Base-by-base conservation (phyloP, 176 grass and related monocot genomes). In the Cenchrus purpureus region DNA sequence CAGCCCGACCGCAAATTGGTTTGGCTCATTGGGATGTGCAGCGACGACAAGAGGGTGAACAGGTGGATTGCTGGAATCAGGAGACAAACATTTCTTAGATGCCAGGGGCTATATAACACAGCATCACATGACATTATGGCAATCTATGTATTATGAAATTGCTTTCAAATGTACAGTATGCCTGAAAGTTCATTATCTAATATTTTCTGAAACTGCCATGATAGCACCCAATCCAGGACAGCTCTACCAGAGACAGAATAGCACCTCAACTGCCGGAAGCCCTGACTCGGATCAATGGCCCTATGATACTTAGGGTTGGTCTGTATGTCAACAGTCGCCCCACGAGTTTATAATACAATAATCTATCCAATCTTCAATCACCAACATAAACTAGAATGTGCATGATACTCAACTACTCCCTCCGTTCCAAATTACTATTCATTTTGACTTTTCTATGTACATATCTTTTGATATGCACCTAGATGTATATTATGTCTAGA, bases 1-100 rank as follows among this genome's bases (percentile, higher is more conserved):
- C 73, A 95, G 86, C 52, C 96, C 96, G 3, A 98, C 79, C 28
- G 96, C 96, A 17, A 98, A 98, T 75, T 98, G 96, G 86, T 92
- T 95, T 74, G 96, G 86, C 79, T 98, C 96, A 69, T 94, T 79
- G 0, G 96, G 96, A 68, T 98, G 96, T 34, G 91, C 93, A 0
- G 93, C 91, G 11, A 98, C 65, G 7, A 90, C 91, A 76, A 90
- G 84, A 20, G 96, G 89, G 78, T 89, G 85, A 49, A 90, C 54
- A 22, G 58, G 77, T 11, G 89, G 87, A 81, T 93, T 95, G 88
- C 96, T 98, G 91, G 78, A 82, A 28, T 19, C 75, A 91, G 48
- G 74, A 91, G 79, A 90, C 37, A 58, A 8, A 68, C 1, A 43
- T 8, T 71, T 77, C 3, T 89, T 87, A 83, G 62, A 70, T 77